These are phyloP conservation scores for Nematocida parisii DNA, from an alignment of 371 early-diverging fungal genomes.

Conservation along the genomic window DNA sequence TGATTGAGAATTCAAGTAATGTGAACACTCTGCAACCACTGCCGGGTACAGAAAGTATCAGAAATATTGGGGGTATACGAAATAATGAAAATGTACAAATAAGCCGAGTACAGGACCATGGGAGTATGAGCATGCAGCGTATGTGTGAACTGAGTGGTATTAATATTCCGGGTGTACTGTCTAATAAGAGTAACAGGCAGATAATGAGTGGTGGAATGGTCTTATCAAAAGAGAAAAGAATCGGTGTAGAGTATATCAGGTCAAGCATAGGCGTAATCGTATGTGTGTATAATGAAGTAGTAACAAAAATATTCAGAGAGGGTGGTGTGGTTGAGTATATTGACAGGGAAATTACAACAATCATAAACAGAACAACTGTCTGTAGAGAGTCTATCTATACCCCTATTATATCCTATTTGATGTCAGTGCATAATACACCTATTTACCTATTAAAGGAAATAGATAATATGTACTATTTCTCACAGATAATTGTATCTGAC, in stretches of 20 bases:
- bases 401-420: neutral
- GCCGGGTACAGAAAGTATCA: neutral
- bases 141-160: neutral
- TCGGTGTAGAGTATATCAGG: slow-evolving; percentile 36
- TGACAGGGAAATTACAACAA: slow-evolving; percentile 1
- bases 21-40: neutral
- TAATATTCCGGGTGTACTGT: neutral
- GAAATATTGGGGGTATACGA: no score
- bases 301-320: neutral
- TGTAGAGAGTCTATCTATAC: neutral
- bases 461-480: slow-evolving; percentile 19
- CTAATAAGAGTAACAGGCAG: neutral
- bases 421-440: neutral
- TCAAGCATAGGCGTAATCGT: slow-evolving; percentile 1
- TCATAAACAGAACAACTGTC: slow-evolving; percentile 9
- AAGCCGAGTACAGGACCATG: neutral
- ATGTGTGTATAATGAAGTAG: slow-evolving; percentile 39
- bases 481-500: slow-evolving; percentile 36
- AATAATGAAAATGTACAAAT: neutral
- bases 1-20: neutral
- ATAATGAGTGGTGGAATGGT: neutral
- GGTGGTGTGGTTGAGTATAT: neutral
- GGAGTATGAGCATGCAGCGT: neutral
- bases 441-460: slow-evolving; percentile 24
- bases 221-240: slow-evolving; percentile 12